A percentile compares a stretch with the other conserved stretches of the same genome.
Evolutionary conservation across 2,329 filamentous ascomycete genomes (phyloP).

Genomic region (Seiridium cupressi): DNA sequence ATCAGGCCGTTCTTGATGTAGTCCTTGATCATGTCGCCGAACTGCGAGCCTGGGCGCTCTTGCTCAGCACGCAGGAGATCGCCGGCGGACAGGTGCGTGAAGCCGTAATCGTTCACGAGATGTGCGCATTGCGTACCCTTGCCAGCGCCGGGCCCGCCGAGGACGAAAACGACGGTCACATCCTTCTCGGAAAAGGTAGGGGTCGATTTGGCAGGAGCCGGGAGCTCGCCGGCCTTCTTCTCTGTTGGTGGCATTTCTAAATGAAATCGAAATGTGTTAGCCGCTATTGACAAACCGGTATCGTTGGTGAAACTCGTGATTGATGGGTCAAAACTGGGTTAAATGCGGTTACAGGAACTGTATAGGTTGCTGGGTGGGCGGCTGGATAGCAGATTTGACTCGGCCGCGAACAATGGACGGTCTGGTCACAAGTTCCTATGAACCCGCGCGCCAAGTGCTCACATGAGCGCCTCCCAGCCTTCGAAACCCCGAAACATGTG

Average conservation of each 20-base stretch:
- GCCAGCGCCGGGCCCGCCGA: conserved; percentile 91
- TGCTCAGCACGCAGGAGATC: conserved; percentile 94
- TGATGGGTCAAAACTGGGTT: too few relatives aligned
- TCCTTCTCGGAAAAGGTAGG: conserved; percentile 74
- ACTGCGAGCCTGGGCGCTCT: conserved; percentile 79
- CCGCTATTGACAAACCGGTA: not conserved
- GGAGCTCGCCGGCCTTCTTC: conserved; percentile 37
- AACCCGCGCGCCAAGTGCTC: not conserved
- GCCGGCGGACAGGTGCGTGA: conserved; percentile 89
- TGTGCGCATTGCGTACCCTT: conserved; percentile 95
- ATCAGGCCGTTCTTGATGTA: conserved; percentile 95
- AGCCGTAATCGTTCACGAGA: conserved; percentile 83
- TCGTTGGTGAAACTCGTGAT: too few relatives aligned
- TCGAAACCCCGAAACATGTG: too few relatives aligned
- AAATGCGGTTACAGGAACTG: not conserved
- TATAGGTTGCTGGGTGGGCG: not conserved
- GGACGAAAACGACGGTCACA: conserved; percentile 93
- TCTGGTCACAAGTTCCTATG: not conserved
- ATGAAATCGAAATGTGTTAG: not conserved
- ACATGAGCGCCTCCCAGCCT: not conserved
- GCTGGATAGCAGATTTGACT: not conserved
- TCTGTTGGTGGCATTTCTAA: conserved; percentile 39
- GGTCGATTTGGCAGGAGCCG: conserved; percentile 51
- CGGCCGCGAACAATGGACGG: not conserved
- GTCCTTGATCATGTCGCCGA: conserved; percentile 86